Evolutionary conservation across 352 stramenopile genomes (phyloP), one percentile per base, ranked within the genome.

Genomic region (Phytopythium montanum): DNA sequence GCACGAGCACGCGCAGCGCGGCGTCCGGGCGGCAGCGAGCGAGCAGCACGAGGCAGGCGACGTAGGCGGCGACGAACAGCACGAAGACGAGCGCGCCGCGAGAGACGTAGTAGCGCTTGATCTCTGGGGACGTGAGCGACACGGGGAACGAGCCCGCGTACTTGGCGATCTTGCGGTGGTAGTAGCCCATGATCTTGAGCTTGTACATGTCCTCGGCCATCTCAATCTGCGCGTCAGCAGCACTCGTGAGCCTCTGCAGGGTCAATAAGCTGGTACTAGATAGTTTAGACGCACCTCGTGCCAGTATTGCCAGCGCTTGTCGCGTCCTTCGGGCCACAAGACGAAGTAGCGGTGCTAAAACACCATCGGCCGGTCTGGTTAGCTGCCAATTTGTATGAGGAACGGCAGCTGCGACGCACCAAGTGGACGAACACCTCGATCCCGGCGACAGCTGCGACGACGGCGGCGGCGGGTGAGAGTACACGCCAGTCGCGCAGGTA

Each of bases 141-240:
- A 60, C 31, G 0, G 81, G 81, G 61, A 93, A 93, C 4, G 65
- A 67, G 8, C 76, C 81, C 7, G 81, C 64, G 25, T 90, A 89
- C 60, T 90, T 85, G 14, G 76, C 72, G 64, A 93, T 93, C 69
- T 90, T 91, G 70, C 81, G 77, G 53, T 91, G 79, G 62, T 93
- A 93, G 59, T 88, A 90, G n/a, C 83, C 83, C 58, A 91, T 63
- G 44, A 93, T 89, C 65, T 88, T 93, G 62, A 93, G 78, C 51
- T 77, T 78, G 69, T 91, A 88, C 46, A 69, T 72, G 31, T 87
- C 79, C 59, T 84, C 79, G 4, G 80, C 78, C 49, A 76, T 62
- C 53, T 88, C 83, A 46, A 92, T 92, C 83, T 92, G 60, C 36
- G 18, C 19, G 16, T 5, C n/a, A 4, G 12, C 33, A 19, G 12